Evolutionary conservation across 1,284 basidiomycete species (phyloP), one percentile per base, ranked within the genome.

Genomic region (Sanguinoderma infundibulare): DNA sequence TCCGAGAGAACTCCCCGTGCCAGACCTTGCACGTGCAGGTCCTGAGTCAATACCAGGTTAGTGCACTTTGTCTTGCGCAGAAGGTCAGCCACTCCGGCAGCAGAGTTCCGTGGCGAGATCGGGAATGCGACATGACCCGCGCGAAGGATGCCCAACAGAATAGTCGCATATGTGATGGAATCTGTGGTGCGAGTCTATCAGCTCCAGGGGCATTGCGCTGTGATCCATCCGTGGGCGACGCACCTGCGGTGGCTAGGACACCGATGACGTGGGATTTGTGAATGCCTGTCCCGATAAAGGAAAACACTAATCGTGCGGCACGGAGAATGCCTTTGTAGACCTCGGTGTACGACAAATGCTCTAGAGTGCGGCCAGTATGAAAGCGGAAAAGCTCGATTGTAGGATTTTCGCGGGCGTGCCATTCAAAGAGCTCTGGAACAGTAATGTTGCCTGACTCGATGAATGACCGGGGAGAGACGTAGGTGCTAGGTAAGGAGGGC

Each of bases 81-180:
- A 5, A 81, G 68, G 65, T 79, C 69, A 0, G 71, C 73, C 3
- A 79, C 64, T 0, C 74, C 78, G 1, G 68, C 61, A 7, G 73
- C 62, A 2, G 78, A 79, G 61, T 80, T 80, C 22, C 77, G 70
- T 0, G 75, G 70, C 1, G 79, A 80, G 32, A 80, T 70, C 0
- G 74, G 72, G 63, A 80, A 79, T 1, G 66, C 60, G 6, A 50
- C 53, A 55, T 57, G 69, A 10, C 73, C 73, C 6, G 63, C 61
- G 14, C 54, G 58, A 30, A 66, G 54, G 17, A 77, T 62, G 20
- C 73, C 74, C 22, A 67, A 30, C 15, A 68, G 49, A 10, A 69
- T 40, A 6, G 71, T 66, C 17, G 69, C 62, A 55, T 74, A 76
- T 0, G 73, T 72, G 52, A 77, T 64, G n/a, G 70, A 55, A 53